Base-by-base conservation (phyloP, 2,329 filamentous ascomycete genomes). In the Metarhizium guizhouense region DNA sequence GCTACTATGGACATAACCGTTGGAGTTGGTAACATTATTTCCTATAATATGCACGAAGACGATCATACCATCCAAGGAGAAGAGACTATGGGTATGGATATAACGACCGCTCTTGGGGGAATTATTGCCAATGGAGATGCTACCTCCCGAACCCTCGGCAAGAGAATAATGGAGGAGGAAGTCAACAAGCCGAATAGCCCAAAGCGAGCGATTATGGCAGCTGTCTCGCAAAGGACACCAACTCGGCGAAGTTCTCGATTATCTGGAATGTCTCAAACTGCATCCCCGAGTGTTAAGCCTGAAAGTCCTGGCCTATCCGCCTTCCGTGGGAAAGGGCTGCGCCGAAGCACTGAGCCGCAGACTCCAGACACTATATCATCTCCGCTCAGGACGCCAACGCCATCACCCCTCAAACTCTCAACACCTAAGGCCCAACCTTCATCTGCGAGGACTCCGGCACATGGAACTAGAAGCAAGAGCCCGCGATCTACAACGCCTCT, bases 51-150 rank as follows among this genome's bases (percentile, higher is more conserved):
- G 1, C 38, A 16, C 62, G 51, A 57, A 53, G 16, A 66, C 60
- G 20, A 75, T 78, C 66, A 77, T 18, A 47, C 16, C 4, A 40
- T 36, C 7, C 38, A 54, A 16, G 54, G 56, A 18, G 59, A 64
- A 10, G 62, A 70, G 52, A 84, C 81, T 1, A 75, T 80, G 66
- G 82, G 77, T 1, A 88, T 88, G 85, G 85, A 88, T 49, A 82
- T 88, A 66, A 88, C 85, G 2, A 76, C 76, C 49, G 81, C 79
- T 6, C 73, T 87, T 50, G 85, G 86, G 10, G 76, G 77, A 8
- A 88, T 90, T 52, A 72, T 87, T 65, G 67, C 58, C 29, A 66
- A 62, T 38, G 61, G 54, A n/a, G 56, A 73, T 68, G 59, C 60
- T 10, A 60, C 56, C n/a, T 63, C 63, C 8, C 64, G 64, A 40